Evolutionary conservation across 1,139 yeast genomes (phyloP).

Genomic region (Yamadazyma epiphylla): DNA sequence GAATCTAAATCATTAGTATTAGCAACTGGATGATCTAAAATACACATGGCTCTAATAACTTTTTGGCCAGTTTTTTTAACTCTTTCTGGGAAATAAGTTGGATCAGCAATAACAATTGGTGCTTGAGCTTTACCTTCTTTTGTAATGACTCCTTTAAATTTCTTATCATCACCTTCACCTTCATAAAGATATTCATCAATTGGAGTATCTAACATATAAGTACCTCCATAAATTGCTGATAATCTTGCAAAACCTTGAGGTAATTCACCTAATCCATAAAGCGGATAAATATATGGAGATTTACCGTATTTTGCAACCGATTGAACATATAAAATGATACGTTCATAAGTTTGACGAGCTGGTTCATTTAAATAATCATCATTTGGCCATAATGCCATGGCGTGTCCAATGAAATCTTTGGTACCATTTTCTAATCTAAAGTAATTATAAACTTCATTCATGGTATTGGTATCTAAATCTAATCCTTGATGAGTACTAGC

Average conservation of each 20-base stretch:
- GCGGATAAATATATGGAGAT: conserved; percentile 93
- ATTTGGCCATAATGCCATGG: conserved; percentile 96
- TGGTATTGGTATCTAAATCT: conserved; percentile 81
- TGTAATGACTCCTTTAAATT: conserved; percentile 81
- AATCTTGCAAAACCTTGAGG: conserved; percentile 98
- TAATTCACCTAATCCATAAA: conserved; percentile 94
- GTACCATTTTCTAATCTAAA: conserved; percentile 93
- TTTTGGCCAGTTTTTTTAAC: conserved; percentile 81
- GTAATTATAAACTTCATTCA: conserved; percentile 86
- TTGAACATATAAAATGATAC: conserved; percentile 80
- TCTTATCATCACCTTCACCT: conserved; percentile 37
- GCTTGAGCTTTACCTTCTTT: conserved; percentile 92
- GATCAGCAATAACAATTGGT: conserved; percentile 94
- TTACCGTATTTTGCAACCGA: conserved; percentile 95
- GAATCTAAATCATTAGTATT: conserved; percentile 83
- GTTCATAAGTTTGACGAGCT: conserved; percentile 87
- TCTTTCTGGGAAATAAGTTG: conserved; percentile 93
- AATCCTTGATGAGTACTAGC: conserved; percentile 80
- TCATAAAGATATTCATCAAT: conserved; percentile 82
- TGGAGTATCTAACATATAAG: conserved; percentile 96
- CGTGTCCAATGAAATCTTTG: conserved; percentile 94
- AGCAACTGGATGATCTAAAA: conserved; percentile 86
- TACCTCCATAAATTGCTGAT: conserved; percentile 97
- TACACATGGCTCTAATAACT: conserved; percentile 93
- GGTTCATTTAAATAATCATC: conserved; percentile 88